These are phyloP conservation scores for Axilococcus clingmanii DNA, from an alignment of 139 green algal genomes.

Conservation along the genomic window DNA sequence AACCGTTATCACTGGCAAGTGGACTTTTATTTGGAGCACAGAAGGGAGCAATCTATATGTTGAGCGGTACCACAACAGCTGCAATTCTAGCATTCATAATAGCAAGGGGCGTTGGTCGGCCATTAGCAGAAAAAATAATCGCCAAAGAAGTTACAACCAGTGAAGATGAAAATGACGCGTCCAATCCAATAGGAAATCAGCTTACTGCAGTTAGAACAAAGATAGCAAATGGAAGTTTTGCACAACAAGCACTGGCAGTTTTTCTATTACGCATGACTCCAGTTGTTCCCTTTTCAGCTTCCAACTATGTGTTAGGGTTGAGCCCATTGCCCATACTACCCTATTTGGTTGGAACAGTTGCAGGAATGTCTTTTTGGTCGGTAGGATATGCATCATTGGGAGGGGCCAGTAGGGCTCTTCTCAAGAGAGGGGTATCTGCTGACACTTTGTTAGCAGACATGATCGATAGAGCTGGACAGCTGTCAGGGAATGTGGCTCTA, in stretches of 20 bases:
- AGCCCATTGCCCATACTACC: conserved; percentile 54
- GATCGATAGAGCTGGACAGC: conserved; percentile 19
- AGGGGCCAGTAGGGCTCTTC: conserved; percentile 44
- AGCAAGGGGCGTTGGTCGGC: conserved; percentile 10
- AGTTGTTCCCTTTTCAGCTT: conserved; percentile 66
- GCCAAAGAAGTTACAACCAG: neutral
- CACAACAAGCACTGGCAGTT: conserved; percentile 60
- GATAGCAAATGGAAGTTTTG: conserved; percentile 56
- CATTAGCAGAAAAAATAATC: conserved; percentile 13
- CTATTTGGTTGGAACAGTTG: conserved; percentile 52
- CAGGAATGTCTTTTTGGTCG: conserved; percentile 60
- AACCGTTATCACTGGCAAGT: conserved; percentile 63
- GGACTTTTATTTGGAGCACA: conserved; percentile 70
- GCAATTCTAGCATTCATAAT: conserved; percentile 18
- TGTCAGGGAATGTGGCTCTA: conserved; percentile 28
- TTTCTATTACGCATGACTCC: conserved; percentile 67
- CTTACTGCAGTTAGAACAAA: conserved; percentile 37
- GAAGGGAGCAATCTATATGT: conserved; percentile 33
- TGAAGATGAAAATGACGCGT: neutral
- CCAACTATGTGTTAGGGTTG: conserved; percentile 76
- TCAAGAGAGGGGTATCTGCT: conserved; percentile 42
- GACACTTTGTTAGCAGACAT: conserved; percentile 42
- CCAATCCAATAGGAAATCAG: conserved; percentile 10
- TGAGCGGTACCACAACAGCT: conserved; percentile 15
- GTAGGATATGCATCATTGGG: conserved; percentile 66